These are phyloP conservation scores for Nemania diffusa DNA, from an alignment of 2,329 filamentous ascomycete species.

Conservation along the genomic window DNA sequence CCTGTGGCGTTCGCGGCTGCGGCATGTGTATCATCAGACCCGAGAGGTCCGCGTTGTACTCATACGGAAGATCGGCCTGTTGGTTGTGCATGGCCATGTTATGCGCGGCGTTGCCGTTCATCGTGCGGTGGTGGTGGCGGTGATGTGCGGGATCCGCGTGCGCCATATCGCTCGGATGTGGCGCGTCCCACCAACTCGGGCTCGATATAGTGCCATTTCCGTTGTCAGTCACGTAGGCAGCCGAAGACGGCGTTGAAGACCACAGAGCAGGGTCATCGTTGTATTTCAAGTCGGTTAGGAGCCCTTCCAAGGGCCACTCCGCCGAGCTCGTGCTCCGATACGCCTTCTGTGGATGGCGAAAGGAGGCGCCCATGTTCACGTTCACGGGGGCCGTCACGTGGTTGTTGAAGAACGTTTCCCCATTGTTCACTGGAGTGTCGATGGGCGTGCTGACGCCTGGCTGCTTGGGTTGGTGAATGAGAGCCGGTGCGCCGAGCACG, in stretches of 20 bases:
- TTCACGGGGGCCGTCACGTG: conserved; percentile 32
- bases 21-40: conserved; percentile 67
- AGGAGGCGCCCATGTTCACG: conserved; percentile 23
- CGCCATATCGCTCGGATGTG: conserved; percentile 13
- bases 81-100: conserved; percentile 56
- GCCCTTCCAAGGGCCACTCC: conserved; percentile 49
- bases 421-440: conserved; percentile 41
- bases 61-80: conserved; percentile 55
- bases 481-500: conserved; percentile 33
- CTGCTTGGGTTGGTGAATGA: conserved; percentile 27
- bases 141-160: conserved; percentile 11
- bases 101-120: conserved; percentile 46
- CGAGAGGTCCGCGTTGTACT: conserved; percentile 51
- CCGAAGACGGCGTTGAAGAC: conserved; percentile 33
- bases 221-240: conserved; percentile 37
- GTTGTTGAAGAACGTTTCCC: conserved; percentile 40
- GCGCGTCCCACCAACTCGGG: conserved; percentile 45
- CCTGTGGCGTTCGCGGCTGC: conserved; percentile 54
- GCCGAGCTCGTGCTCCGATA: conserved; percentile 44
- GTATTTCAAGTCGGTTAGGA: conserved; percentile 42
- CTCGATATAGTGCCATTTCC: conserved; percentile 28
- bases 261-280: conserved; percentile 28
- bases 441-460: conserved; percentile 38
- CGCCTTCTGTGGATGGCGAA: conserved; percentile 27
- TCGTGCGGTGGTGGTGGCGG: too few species aligned